These are phyloP conservation scores for Biscogniauxia marginata DNA, from an alignment of 2,329 filamentous ascomycete genomes.

Conservation along the genomic window DNA sequence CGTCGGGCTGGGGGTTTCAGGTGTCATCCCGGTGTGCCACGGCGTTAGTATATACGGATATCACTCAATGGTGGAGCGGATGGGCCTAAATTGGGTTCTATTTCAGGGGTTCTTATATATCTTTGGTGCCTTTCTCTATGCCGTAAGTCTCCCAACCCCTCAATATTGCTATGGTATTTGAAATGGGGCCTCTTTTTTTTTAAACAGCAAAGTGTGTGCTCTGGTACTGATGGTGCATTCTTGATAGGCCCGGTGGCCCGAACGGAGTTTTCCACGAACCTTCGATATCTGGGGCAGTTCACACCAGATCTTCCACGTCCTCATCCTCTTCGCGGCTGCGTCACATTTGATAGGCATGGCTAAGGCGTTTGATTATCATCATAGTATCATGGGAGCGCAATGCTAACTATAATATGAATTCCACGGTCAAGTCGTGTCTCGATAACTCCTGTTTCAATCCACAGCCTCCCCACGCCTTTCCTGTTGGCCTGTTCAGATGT, in stretches of 20 bases:
- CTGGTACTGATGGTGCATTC: conserved; percentile 16
- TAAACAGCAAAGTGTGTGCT: too few species aligned
- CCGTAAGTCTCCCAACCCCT: conserved; percentile 50
- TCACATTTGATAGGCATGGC: conserved; percentile 79
- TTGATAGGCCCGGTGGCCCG: conserved; percentile 71
- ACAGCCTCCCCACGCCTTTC: background rate
- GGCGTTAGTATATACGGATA: conserved; percentile 68
- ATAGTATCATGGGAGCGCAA: conserved; percentile 55
- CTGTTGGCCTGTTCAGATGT: background rate
- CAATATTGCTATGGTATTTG: background rate
- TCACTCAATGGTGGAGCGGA: conserved; percentile 63
- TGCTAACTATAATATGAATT: conserved; percentile 36
- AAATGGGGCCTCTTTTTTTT: background rate
- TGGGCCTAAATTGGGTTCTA: conserved; percentile 79
- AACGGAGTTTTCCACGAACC: conserved; percentile 70
- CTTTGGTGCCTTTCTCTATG: conserved; percentile 81
- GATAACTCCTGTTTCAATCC: background rate
- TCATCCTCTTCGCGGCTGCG: conserved; percentile 79
- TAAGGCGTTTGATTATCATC: conserved; percentile 83
- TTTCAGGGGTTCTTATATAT: conserved; percentile 83
- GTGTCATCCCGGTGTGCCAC: conserved; percentile 79
- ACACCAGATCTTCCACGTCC: conserved; percentile 93
- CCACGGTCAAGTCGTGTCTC: background rate
- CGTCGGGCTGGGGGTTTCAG: conserved; percentile 79
- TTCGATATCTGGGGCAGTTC: conserved; percentile 93